Evolutionary conservation across 371 early-diverging fungal genomes (phyloP), one percentile per base, ranked within the genome.

Genomic region (Sporodiniella umbellata): DNA sequence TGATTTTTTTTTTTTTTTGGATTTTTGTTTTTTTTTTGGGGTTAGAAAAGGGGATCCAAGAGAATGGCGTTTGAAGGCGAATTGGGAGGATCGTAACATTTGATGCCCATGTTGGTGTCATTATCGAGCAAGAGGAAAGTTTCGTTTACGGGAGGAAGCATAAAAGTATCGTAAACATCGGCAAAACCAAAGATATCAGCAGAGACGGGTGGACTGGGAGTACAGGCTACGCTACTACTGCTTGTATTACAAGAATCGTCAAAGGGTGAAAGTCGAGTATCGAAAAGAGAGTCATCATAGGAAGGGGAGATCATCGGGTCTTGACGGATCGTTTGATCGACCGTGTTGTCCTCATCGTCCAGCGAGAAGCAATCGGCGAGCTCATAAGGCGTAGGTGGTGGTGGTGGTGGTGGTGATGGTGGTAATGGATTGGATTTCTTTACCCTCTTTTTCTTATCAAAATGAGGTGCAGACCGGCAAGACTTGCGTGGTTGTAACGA

Each of bases 281-380:
- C 56, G 14, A 51, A 21, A 24, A 53, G 55, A 15, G 52, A 42
- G 19, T 49, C 38, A 21, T 58, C 53, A 49, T 53, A 53, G 30
- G 53, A 61, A 48, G 56, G 56, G 22, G 61, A 60, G 28, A 61
- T 56, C 61, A 56, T 55, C 44, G 61, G 56, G 30, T 60, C 60
- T 42, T 51, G 55, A 24, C 42, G 37, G 15, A 8, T 3, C 12
- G 4, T 35, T 35, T 35, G 11, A 6, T n/a, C 1, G 14, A 14
- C n/a, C 5, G 14, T 50, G 19, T 45, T n/a, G 35, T 40, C 54
- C 47, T 69, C 68, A 31, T 69, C 74, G 56, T 58, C 66, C 64
- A 70, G 66, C 60, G 70, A 74, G 62, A 73, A 69, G 43, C 74
- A 74, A 49, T 70, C 68, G 18, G 57, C 62, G 47, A 74, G 68